phyloP scores from a whole-genome alignment of 106 monocot genomes.

The Dendrobium nobile region DNA sequence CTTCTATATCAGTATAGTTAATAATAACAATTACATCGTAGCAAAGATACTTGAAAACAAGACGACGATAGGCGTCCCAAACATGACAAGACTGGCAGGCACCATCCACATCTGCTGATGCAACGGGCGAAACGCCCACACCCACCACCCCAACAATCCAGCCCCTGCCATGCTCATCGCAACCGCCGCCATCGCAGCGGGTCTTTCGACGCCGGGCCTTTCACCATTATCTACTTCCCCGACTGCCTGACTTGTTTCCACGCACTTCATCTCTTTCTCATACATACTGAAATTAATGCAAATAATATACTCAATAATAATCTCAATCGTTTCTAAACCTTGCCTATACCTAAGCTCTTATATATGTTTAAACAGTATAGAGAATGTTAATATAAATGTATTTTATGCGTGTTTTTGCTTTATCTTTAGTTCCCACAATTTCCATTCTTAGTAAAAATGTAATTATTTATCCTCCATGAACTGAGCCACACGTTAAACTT shows the following conservation, averaged over 20 bases:
- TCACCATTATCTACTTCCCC: not conserved
- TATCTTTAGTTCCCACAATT: too few species aligned
- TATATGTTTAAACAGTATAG: too few species aligned
- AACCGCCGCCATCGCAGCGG: not conserved
- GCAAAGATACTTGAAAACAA: not conserved
- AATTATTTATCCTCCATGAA: too few species aligned
- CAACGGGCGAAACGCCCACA: constrained; percentile 2
- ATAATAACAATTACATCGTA: too few species aligned
- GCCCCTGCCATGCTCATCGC: not conserved
- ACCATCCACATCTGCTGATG: constrained; percentile 20
- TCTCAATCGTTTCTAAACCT: too few species aligned
- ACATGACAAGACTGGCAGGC: constrained; percentile 12
- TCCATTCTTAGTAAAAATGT: too few species aligned
- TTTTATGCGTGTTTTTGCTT: too few species aligned
- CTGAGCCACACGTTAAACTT: too few species aligned
- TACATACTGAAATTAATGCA: not conserved
- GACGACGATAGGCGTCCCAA: constrained; percentile 9
- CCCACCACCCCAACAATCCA: constrained; percentile 11
- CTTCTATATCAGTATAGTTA: too few species aligned
- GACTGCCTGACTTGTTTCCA: not conserved
- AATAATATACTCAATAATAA: too few species aligned
- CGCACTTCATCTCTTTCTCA: not conserved
- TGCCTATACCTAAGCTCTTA: too few species aligned
- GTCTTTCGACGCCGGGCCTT: not conserved
- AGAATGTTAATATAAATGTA: too few species aligned